Evolutionary conservation across 2,329 filamentous ascomycete genomes (phyloP), one percentile per base, ranked within the genome.

Genomic region (Scortechinia acanthostroma): DNA sequence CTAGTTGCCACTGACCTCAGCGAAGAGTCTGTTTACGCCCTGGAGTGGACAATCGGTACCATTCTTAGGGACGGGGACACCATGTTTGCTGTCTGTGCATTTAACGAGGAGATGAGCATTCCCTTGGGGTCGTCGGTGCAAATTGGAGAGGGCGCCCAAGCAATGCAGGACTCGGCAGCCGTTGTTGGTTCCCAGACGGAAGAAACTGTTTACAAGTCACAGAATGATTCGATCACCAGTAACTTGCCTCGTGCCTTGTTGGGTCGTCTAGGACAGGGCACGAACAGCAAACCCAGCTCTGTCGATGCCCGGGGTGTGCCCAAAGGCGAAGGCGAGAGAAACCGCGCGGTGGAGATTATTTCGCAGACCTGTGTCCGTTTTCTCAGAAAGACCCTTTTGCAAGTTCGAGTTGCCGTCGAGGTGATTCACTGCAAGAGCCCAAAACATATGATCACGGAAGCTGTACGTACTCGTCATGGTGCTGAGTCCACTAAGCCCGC

Each of bases 351-450:
- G 21, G 76, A 82, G 43, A 69, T 71, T 46, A 74, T 86, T 40
- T 78, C 76, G 3, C 65, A 78, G 46, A 73, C 77, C 10, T 83
- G 80, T 53, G 68, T 84, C 28, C 75, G 76, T 46, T 58, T 85
- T 43, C 61, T 86, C 42, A 69, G 80, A 46, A 83, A 82, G 62
- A 86, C 81, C 1, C 68, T 75, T 45, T 63, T 86, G 46, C 81
- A 86, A 58, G 78, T 83, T 25, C 73, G 80, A 42, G 73, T 84
- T 45, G 79, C 82, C 13, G 74, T 86, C 2, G 81, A 86, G 57
- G 80, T 85, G 17, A 85, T 86, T 50, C 81, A 85, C 57, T 86
- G 81, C 71, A 85, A 84, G 63, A 83, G 76, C 52, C 78, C 81
- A 2, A 80, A 82, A 54, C 78, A 83, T 54, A 75, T 86, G 71